Evolutionary conservation across 768 basidiomycete species (phyloP).

Genomic region (Asterophora lycoperdoides): DNA sequence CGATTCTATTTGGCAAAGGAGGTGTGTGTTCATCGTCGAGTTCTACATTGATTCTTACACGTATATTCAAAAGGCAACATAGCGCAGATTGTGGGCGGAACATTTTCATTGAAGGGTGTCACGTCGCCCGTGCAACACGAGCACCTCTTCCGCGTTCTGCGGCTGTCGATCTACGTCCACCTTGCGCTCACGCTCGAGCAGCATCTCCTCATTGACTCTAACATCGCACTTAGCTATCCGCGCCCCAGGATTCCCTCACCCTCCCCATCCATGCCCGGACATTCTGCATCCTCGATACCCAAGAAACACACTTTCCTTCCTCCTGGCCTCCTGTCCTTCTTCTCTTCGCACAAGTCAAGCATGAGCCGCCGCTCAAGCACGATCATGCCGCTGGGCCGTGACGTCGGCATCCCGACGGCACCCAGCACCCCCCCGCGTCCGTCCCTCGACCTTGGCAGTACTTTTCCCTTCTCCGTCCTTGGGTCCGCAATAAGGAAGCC

Average conservation of each 20-base stretch:
- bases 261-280: constrained; percentile 22
- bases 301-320: constrained; percentile 31
- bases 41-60: not conserved
- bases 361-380: constrained; percentile 19
- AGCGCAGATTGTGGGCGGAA: constrained; percentile 53
- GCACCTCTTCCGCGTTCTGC: constrained; percentile 44
- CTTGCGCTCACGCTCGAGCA: constrained; percentile 61
- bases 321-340: constrained; percentile 38
- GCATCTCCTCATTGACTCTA: constrained; percentile 46
- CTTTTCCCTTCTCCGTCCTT: constrained; percentile 15
- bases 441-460: constrained; percentile 24
- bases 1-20: constrained; percentile 11
- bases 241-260: constrained; percentile 23
- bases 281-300: constrained; percentile 1
- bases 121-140: constrained; percentile 38
- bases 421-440: constrained; percentile 14
- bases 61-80: constrained; percentile 17
- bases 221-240: constrained; percentile 44
- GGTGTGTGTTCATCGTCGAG: not conserved
- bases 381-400: constrained; percentile 21
- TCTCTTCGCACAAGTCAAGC: constrained; percentile 27
- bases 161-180: constrained; percentile 48
- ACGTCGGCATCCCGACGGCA: not conserved
- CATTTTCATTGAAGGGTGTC: constrained; percentile 50
- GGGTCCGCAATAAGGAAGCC: constrained; percentile 15